A percentile compares a stretch with the other conserved stretches of the same genome.
Evolutionary conservation across 306 rosid genomes (phyloP).

Genomic region (Pterocarpus santalinus): DNA sequence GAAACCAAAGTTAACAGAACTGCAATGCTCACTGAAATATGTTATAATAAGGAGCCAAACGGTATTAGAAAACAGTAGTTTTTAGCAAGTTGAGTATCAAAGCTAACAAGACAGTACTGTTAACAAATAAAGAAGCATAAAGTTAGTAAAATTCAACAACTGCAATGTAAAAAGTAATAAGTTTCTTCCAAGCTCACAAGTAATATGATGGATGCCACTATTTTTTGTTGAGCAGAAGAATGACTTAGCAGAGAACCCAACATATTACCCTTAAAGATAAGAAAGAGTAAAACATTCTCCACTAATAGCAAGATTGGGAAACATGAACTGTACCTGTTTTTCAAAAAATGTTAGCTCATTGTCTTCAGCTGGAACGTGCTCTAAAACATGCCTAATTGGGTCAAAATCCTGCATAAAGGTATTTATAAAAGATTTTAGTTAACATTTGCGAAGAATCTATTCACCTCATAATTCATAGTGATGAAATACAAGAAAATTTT

Average conservation of each 20-base stretch:
- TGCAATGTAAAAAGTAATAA: constrained; percentile 27
- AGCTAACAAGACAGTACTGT: not conserved
- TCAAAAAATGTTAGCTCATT: constrained; percentile 79
- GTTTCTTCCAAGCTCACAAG: constrained; percentile 36
- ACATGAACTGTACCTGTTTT: constrained; percentile 73
- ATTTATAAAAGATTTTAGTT: constrained; percentile 39
- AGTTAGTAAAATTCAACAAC: constrained; percentile 15
- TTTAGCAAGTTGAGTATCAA: not conserved
- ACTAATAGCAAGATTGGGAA: constrained; percentile 29
- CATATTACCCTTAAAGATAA: constrained; percentile 20
- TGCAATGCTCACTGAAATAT: not conserved
- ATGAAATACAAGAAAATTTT: constrained; percentile 23
- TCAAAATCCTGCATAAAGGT: constrained; percentile 81
- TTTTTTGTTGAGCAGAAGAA: constrained; percentile 16
- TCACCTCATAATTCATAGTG: constrained; percentile 36
- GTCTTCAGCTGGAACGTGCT: constrained; percentile 79
- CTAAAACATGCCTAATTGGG: constrained; percentile 84
- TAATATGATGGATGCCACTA: constrained; percentile 18
- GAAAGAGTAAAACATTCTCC: constrained; percentile 9
- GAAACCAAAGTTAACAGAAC: not conserved
- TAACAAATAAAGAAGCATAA: constrained; percentile 22
- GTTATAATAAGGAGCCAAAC: not conserved
- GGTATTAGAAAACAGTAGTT: not conserved
- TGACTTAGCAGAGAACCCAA: constrained; percentile 17
- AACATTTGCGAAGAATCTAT: constrained; percentile 31